Evolutionary conservation across 768 basidiomycete species (phyloP), one percentile per base, ranked within the genome.

Genomic region (Lentinus brumalis): DNA sequence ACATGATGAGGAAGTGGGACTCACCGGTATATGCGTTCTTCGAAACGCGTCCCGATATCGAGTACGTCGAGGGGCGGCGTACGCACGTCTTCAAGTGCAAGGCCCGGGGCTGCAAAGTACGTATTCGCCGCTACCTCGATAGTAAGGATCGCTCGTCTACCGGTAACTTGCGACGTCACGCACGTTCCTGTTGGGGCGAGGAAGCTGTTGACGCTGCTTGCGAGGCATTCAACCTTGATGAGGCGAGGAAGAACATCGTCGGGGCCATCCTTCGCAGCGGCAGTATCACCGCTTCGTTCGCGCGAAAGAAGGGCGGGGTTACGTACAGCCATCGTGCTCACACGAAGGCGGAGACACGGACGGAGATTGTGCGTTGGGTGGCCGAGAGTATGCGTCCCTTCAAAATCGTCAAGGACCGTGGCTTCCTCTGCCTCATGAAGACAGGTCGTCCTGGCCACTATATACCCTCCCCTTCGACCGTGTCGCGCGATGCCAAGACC

Each of bases 21-120:
- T 66, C 74, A 51, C 70, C 74, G 0, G 57, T 75, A 10, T 79
- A 79, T 67, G 73, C 69, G 0, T 77, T 77, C 66, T 78, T 72
- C 44, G 38, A 74, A 0, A 69, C 71, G 0, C 55, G 73, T 0
- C 69, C 70, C 0, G 56, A 14, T 0, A 69, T 75, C 42, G 63
- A 59, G 18, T 59, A 70, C 38, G 57, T 67, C 5, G 50, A 69
- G 35, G 67, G 66, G 7, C 57, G 65, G 7, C 63, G 57, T 14
- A 52, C 47, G n/a, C 75, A 76, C 51, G 65, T 45, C n/a, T 79
- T 77, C 63, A 42, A 57, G 14, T 77, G 74, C 30, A 39, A 52
- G 12, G 67, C 66, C 9, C 53, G 35, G 2, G 29, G 56, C 4
- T 75, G 75, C 51, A 70, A 61, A 47, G 42, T 60, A 1, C 35